Conservation (phyloP, 345 rosid species). For the Draba incana region DNA sequence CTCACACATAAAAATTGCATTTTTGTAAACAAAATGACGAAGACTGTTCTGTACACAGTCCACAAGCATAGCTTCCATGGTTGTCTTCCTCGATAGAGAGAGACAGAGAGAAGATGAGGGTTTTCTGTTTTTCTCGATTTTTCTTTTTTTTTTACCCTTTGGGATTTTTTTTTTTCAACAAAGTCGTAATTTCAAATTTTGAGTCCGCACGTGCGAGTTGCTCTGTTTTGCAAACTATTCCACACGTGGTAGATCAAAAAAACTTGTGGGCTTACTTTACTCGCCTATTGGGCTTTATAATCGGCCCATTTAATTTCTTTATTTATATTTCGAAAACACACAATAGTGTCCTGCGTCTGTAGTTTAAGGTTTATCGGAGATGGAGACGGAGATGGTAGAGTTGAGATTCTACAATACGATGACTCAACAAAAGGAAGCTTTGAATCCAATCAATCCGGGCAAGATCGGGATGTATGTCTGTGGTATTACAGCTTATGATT, state of each 20-base stretch:
- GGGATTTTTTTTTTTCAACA: conserved; percentile 2
- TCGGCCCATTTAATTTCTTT: neutral
- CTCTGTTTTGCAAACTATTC: conserved; percentile 29
- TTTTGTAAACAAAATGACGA: conserved; percentile 76
- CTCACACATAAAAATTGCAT: conserved; percentile 96
- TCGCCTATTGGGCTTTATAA: conserved; percentile 23
- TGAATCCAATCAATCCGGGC: conserved; percentile 55
- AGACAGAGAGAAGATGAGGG: conserved; percentile 31
- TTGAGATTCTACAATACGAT: conserved; percentile 69
- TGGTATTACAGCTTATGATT: conserved; percentile 84
- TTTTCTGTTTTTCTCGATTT: conserved; percentile 35
- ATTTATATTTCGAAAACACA: too few species aligned
- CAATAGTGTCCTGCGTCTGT: too few species aligned
- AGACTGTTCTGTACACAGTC: conserved; percentile 87
- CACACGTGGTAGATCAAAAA: conserved; percentile 33
- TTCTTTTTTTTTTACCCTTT: conserved; percentile 24
- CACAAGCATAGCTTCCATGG: conserved; percentile 87
- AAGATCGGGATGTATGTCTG: conserved; percentile 85
- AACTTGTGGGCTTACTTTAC: neutral
- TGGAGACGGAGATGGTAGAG: conserved; percentile 6
- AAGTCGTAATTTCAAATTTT: conserved; percentile 39
- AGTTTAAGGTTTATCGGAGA: too few species aligned
- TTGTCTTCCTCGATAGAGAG: conserved; percentile 35
- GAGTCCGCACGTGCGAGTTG: conserved; percentile 37
- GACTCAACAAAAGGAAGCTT: conserved; percentile 63